phyloP scores from a whole-genome alignment of 2,329 filamentous ascomycete genomes.

The Kalmusia sp. region DNA sequence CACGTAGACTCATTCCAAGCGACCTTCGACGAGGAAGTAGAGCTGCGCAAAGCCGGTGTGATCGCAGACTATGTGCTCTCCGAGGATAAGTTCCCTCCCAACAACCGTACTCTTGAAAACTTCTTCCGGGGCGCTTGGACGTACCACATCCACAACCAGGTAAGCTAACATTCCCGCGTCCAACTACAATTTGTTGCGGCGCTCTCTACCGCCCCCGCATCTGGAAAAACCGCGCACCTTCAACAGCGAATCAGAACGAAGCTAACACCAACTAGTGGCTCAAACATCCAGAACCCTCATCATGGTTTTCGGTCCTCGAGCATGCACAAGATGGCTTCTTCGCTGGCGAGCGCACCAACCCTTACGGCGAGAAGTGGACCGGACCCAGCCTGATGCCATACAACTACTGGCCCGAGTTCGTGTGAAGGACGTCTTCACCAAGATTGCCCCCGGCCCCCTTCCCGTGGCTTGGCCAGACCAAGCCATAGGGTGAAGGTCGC shows the following conservation, averaged over 20 bases:
- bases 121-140: conserved; percentile 65
- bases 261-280: conserved; percentile 54
- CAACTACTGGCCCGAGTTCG: conserved; percentile 59
- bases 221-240: not conserved
- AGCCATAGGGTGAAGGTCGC: conserved; percentile 15
- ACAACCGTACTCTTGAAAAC: conserved; percentile 62
- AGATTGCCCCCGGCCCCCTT: conserved; percentile 12
- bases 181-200: not conserved
- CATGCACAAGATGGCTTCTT: conserved; percentile 64
- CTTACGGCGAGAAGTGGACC: conserved; percentile 62
- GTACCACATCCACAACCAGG: conserved; percentile 66
- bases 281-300: conserved; percentile 63
- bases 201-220: not conserved
- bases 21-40: conserved; percentile 48
- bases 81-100: conserved; percentile 62
- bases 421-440: conserved; percentile 37
- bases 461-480: conserved; percentile 8
- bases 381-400: conserved; percentile 57
- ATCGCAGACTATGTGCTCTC: conserved; percentile 55
- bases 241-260: conserved; percentile 19
- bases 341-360: conserved; percentile 56
- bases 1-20: conserved; percentile 49
- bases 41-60: conserved; percentile 49
- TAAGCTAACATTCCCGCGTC: conserved; percentile 37
- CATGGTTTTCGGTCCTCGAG: conserved; percentile 62